A percentile compares a stretch with the other conserved stretches of the same genome.
phyloP scores from a whole-genome alignment of 2,329 filamentous ascomycete genomes.

The Xylaria sp. region DNA sequence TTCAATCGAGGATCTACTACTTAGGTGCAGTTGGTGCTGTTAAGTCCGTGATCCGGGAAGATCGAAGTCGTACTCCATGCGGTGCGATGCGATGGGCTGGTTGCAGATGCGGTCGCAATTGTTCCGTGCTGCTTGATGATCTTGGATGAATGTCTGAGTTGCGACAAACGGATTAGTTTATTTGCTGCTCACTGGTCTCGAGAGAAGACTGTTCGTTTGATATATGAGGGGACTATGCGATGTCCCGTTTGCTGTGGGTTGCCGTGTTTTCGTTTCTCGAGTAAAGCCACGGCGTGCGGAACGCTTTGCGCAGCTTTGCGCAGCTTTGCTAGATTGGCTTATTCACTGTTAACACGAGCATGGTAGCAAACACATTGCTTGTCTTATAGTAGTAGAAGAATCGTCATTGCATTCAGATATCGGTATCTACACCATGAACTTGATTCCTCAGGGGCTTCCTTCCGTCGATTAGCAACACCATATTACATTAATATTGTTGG shows the following conservation, averaged over 20 bases:
- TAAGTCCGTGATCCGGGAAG: background rate
- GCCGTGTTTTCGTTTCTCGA: background rate
- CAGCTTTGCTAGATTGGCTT: background rate
- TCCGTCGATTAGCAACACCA: background rate
- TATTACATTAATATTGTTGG: slow-evolving; percentile 10
- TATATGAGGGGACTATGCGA: too few relatives aligned
- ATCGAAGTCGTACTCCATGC: too few relatives aligned
- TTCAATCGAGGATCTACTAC: too few relatives aligned
- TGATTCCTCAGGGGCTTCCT: background rate
- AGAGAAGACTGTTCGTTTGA: too few relatives aligned
- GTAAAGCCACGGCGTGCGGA: background rate
- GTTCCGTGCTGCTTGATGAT: too few relatives aligned
- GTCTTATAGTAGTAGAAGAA: background rate
- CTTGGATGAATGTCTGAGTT: too few relatives aligned
- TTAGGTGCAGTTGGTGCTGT: background rate
- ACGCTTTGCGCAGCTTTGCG: background rate
- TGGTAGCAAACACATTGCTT: too few relatives aligned
- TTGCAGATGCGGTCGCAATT: background rate
- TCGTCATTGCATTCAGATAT: background rate
- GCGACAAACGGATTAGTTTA: too few relatives aligned
- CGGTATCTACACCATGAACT: background rate
- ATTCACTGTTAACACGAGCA: too few relatives aligned
- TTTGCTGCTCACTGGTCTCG: too few relatives aligned
- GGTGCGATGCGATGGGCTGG: background rate
- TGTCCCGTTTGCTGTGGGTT: background rate